A percentile compares a stretch with the other conserved stretches of the same genome.
Evolutionary conservation across 331 rosid genomes (phyloP).

Genomic region (Rhamnella rubrinervis): DNA sequence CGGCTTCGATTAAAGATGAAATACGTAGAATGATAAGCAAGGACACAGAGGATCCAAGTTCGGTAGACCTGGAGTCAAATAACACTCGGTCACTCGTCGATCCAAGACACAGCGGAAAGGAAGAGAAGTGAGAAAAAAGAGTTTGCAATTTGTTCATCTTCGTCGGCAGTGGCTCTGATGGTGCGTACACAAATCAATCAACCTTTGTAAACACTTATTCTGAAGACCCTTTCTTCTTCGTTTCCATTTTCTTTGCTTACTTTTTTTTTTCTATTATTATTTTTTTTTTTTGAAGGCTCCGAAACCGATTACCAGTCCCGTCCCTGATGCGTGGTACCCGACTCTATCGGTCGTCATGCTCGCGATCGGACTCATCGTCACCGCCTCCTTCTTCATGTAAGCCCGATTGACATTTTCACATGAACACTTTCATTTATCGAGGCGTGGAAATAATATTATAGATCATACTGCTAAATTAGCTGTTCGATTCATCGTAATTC

Average conservation of each 20-base stretch:
- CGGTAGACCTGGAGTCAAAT: background rate
- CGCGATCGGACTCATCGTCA: constrained; percentile 75
- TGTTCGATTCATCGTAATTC: constrained; percentile 1
- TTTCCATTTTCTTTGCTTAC: background rate
- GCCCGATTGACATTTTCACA: constrained; percentile 16
- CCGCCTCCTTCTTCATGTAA: constrained; percentile 96
- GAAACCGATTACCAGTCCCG: constrained; percentile 87
- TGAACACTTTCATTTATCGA: background rate
- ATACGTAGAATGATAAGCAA: too few relatives aligned
- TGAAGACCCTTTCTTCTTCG: background rate
- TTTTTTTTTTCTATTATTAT: background rate
- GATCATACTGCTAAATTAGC: background rate
- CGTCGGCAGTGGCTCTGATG: constrained; percentile 14
- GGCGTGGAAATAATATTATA: background rate
- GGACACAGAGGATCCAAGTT: too few relatives aligned
- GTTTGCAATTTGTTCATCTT: background rate
- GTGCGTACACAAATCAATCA: constrained; percentile 14
- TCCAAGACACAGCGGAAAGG: background rate
- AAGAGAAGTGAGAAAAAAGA: background rate
- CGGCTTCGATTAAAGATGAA: too few relatives aligned
- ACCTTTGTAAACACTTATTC: background rate
- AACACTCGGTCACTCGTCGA: background rate
- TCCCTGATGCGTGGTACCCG: constrained; percentile 81
- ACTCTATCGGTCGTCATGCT: constrained; percentile 69
- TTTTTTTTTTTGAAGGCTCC: constrained; percentile 51